Conservation (phyloP, 208 protist species). For the Crithidia brevicula region DNA sequence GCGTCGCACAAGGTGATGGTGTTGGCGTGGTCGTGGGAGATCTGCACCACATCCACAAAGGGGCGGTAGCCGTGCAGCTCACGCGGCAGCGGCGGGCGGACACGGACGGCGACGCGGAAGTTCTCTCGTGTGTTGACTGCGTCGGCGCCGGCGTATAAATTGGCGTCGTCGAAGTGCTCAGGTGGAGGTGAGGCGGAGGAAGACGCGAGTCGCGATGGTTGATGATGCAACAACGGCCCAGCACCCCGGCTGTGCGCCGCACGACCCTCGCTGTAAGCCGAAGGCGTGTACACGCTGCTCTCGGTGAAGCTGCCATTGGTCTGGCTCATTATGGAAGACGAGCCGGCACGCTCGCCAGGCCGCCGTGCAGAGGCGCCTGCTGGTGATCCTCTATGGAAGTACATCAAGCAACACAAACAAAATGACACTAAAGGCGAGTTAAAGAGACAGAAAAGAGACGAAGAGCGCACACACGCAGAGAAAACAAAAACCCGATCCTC, state of each 20-base stretch:
- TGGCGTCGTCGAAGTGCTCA: slow-evolving; percentile 31
- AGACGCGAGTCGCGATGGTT: not conserved
- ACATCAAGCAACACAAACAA: slow-evolving; percentile 16
- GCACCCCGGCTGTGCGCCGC: not conserved
- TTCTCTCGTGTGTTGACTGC: slow-evolving; percentile 38
- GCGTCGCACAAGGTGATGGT: slow-evolving; percentile 80
- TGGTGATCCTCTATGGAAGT: not conserved
- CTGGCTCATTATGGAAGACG: slow-evolving; percentile 12
- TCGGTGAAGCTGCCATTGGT: slow-evolving; percentile 24
- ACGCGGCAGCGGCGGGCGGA: slow-evolving; percentile 81
- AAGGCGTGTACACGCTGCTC: slow-evolving; percentile 18
- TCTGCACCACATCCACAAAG: slow-evolving; percentile 73
- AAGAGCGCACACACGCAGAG: too few relatives aligned
- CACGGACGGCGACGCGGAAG: slow-evolving; percentile 88
- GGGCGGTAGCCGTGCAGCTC: slow-evolving; percentile 73
- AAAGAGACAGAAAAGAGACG: too few relatives aligned
- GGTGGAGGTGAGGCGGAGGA: slow-evolving; percentile 8
- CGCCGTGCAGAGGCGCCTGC: slow-evolving; percentile 1
- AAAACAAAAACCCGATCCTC: too few relatives aligned
- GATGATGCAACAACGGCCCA: not conserved
- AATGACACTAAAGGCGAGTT: too few relatives aligned
- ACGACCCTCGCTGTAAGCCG: slow-evolving; percentile 20
- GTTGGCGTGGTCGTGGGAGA: slow-evolving; percentile 42
- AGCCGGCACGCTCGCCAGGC: slow-evolving; percentile 15
- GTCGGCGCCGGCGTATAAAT: slow-evolving; percentile 28